These are phyloP conservation scores for Ashbya aceris DNA, from an alignment of 1,139 yeast genomes.

Conservation along the genomic window DNA sequence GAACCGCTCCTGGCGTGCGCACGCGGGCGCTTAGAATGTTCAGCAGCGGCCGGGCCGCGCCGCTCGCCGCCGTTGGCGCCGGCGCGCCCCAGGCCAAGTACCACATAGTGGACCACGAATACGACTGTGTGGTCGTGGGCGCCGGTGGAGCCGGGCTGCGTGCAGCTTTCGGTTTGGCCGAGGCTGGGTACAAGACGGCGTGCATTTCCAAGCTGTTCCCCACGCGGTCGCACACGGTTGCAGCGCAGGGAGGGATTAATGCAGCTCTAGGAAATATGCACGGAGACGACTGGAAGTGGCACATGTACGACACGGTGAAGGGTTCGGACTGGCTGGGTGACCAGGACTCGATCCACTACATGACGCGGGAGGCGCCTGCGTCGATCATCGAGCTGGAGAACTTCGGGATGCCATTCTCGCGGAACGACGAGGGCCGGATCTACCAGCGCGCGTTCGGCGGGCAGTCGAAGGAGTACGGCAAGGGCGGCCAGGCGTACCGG, in stretches of 20 bases:
- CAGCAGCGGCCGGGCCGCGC: no score
- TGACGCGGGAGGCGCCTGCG: slow-evolving; percentile 97
- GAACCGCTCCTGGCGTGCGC: no score
- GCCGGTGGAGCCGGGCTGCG: slow-evolving; percentile 99
- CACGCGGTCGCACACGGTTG: slow-evolving; percentile 96
- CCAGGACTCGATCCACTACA: slow-evolving; percentile 97
- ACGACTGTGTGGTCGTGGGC: slow-evolving; percentile 95
- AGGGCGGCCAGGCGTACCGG: slow-evolving; percentile 98
- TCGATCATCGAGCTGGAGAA: slow-evolving; percentile 95
- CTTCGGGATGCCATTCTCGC: slow-evolving; percentile 95
- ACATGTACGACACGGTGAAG: slow-evolving; percentile 98
- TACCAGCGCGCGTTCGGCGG: slow-evolving; percentile 99
- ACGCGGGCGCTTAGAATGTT: no score
- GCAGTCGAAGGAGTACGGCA: slow-evolving; percentile 89
- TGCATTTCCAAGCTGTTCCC: slow-evolving; percentile 97
- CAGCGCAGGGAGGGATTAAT: slow-evolving; percentile 99
- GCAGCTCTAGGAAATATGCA: slow-evolving; percentile 98
- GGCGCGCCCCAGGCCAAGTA: slow-evolving; percentile 59
- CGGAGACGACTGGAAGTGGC: slow-evolving; percentile 99
- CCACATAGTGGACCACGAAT: slow-evolving; percentile 92
- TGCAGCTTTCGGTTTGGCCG: slow-evolving; percentile 96
- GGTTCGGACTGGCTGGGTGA: slow-evolving; percentile 99
- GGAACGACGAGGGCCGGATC: slow-evolving; percentile 94
- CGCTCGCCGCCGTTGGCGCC: not conserved
- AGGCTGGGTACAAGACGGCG: slow-evolving; percentile 95